A percentile compares a stretch with the other conserved stretches of the same genome.
Evolutionary conservation across 1,139 yeast species (phyloP).

Genomic region (Geotrichum restrictum): DNA sequence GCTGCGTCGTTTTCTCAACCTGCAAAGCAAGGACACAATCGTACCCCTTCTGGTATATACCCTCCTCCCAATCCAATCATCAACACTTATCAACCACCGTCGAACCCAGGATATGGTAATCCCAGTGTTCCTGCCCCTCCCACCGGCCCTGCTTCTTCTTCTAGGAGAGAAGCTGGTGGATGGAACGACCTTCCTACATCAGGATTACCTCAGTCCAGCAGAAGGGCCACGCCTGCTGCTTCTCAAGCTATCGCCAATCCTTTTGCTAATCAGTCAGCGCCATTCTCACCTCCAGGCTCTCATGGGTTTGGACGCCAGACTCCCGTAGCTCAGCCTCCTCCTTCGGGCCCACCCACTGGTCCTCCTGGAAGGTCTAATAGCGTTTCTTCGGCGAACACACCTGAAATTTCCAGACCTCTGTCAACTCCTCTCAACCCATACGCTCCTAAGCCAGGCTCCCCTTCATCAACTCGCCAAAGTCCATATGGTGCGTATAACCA

Average conservation of each 20-base stretch:
- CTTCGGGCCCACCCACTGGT: constrained; percentile 25
- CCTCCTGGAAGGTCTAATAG: constrained; percentile 38
- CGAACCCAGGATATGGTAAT: constrained; percentile 8
- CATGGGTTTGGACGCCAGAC: constrained; percentile 25
- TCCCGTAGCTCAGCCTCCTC: constrained; percentile 27
- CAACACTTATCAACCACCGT: constrained; percentile 16
- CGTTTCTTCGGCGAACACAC: constrained; percentile 26
- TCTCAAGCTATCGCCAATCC: constrained; percentile 27
- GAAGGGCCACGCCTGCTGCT: constrained; percentile 27
- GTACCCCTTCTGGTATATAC: constrained; percentile 20
- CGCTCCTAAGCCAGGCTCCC: constrained; percentile 30
- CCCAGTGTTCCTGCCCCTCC: constrained; percentile 23
- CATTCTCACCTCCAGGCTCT: constrained; percentile 25
- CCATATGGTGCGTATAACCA: constrained; percentile 20
- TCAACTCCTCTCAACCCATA: constrained; percentile 34
- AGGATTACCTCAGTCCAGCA: constrained; percentile 29
- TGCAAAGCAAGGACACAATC: constrained; percentile 15
- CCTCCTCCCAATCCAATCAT: constrained; percentile 23
- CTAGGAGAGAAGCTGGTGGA: constrained; percentile 68
- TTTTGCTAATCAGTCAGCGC: constrained; percentile 35
- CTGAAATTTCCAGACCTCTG: constrained; percentile 21
- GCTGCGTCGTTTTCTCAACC: constrained; percentile 1
- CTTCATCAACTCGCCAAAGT: constrained; percentile 22
- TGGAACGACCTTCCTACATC: constrained; percentile 92
- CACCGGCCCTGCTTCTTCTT: constrained; percentile 28